Evolutionary conservation across 2,329 filamentous ascomycete genomes (phyloP).

Genomic region (Neopestalotiopsis clavispora): DNA sequence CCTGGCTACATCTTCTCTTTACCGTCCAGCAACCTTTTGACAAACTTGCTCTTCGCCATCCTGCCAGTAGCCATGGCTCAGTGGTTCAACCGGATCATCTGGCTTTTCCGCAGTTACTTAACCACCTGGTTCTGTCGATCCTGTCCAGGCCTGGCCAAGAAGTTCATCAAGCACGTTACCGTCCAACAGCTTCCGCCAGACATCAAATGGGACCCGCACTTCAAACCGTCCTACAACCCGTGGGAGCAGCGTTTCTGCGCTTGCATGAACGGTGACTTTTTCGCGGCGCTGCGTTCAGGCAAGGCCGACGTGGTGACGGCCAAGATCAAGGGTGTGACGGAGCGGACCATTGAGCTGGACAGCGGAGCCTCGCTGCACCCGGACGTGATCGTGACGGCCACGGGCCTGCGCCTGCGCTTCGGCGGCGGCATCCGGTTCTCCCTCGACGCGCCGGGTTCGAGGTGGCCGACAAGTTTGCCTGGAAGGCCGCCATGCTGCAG

Average conservation of each 20-base stretch:
- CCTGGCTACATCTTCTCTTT: constrained; percentile 71
- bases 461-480: constrained; percentile 52
- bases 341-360: constrained; percentile 47
- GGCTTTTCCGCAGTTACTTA: constrained; percentile 15
- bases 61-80: constrained; percentile 18
- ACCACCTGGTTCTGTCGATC: constrained; percentile 46
- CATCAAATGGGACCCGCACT: constrained; percentile 57
- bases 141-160: constrained; percentile 51
- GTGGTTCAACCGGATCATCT: neutral
- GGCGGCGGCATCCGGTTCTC: constrained; percentile 55
- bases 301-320: constrained; percentile 46
- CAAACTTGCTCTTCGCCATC: constrained; percentile 4
- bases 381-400: constrained; percentile 70
- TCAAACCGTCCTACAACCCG: constrained; percentile 58
- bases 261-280: constrained; percentile 52
- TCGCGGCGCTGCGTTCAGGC: constrained; percentile 40
- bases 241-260: constrained; percentile 75
- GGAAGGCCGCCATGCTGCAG: constrained; percentile 66
- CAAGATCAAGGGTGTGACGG: constrained; percentile 49
- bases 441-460: constrained; percentile 53
- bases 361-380: constrained; percentile 47
- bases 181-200: constrained; percentile 50
- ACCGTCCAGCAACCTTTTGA: constrained; percentile 39
- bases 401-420: constrained; percentile 62
- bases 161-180: constrained; percentile 47